Percentiles rank a stretch among this genome's conserved stretches.
Conservation (phyloP, 1,284 basidiomycete species). For the Malassezia brasiliensis region DNA sequence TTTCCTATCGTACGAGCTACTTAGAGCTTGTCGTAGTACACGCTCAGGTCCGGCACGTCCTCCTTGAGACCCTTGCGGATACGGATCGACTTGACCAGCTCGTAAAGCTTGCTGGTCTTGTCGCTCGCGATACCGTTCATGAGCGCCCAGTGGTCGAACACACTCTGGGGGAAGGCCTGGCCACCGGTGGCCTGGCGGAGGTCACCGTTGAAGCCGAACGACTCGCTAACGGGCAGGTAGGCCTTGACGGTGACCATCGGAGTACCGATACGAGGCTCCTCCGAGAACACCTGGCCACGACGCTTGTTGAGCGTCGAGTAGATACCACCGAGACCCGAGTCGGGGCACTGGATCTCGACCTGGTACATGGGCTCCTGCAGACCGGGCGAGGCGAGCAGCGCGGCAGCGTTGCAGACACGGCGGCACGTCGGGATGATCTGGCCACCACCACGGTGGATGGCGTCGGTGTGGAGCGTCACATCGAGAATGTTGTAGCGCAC, state of each 20-base stretch:
- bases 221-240: conserved; percentile 90
- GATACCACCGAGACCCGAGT: conserved; percentile 95
- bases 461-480: conserved; percentile 94
- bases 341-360: conserved; percentile 96
- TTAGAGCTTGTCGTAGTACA: conserved; percentile 35
- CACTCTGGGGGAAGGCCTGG: conserved; percentile 94
- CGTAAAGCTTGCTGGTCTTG: conserved; percentile 77
- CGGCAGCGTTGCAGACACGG: conserved; percentile 92
- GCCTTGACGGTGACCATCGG: conserved; percentile 99
- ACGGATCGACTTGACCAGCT: conserved; percentile 73
- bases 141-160: conserved; percentile 62
- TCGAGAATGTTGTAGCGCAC: conserved; percentile 91
- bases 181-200: conserved; percentile 84
- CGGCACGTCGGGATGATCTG: conserved; percentile 93
- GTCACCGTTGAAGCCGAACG: conserved; percentile 97
- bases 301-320: conserved; percentile 88
- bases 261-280: conserved; percentile 93
- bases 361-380: conserved; percentile 97
- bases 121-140: conserved; percentile 65
- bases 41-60: conserved; percentile 26
- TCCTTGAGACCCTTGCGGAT: conserved; percentile 70
- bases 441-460: conserved; percentile 98
- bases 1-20: neutral
- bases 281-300: conserved; percentile 94
- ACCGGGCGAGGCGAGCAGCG: conserved; percentile 77